Evolutionary conservation across 768 basidiomycete genomes (phyloP).

Genomic region (Cystofilobasidium bisporidii): DNA sequence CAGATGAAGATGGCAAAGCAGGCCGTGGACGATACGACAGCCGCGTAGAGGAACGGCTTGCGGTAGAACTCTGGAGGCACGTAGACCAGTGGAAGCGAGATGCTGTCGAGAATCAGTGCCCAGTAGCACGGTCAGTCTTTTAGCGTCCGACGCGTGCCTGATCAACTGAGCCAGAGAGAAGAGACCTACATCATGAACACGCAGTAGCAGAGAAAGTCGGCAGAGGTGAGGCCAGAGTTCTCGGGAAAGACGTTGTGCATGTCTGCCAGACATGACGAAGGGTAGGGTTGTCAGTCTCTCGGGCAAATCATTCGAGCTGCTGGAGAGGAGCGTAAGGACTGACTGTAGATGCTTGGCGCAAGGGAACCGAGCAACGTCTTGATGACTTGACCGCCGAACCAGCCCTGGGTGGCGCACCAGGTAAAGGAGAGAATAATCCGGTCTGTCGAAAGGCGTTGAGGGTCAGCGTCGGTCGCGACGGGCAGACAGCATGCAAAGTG

Average conservation of each 20-base stretch:
- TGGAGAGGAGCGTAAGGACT: constrained; percentile 16
- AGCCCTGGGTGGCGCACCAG: constrained; percentile 29
- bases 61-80: constrained; percentile 33
- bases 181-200: constrained; percentile 27
- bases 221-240: constrained; percentile 24
- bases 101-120: not conserved
- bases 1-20: constrained; percentile 32
- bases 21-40: constrained; percentile 27
- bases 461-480: not conserved
- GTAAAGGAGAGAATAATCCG: constrained; percentile 29
- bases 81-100: constrained; percentile 29
- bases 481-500: not conserved
- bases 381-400: constrained; percentile 29
- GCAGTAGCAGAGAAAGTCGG: constrained; percentile 33
- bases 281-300: constrained; percentile 16
- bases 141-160: too few species aligned
- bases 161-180: too few species aligned
- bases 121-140: too few species aligned
- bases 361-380: constrained; percentile 28
- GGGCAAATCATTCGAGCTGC: too few species aligned
- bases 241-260: not conserved
- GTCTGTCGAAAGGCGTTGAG: not conserved
- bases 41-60: constrained; percentile 31
- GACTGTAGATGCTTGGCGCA: constrained; percentile 28
- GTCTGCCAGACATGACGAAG: constrained; percentile 26